phyloP scores from a whole-genome alignment of 768 basidiomycete species.

The Mycena latifolia region DNA sequence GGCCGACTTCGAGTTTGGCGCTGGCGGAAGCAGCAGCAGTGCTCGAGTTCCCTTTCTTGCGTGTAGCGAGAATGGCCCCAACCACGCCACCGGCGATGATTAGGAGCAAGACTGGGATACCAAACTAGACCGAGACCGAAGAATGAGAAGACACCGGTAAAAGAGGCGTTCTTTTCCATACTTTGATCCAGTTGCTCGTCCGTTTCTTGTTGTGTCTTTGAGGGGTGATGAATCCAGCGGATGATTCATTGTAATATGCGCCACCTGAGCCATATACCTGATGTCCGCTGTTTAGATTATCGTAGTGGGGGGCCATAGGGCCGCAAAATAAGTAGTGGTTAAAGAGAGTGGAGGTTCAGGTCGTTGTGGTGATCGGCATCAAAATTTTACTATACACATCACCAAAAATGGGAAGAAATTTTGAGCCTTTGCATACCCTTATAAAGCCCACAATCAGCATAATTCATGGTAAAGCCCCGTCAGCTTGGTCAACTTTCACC shows the following conservation, averaged over 20 bases:
- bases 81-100: constrained; percentile 77
- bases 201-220: constrained; percentile 59
- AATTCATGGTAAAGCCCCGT: no score
- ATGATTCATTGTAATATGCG: constrained; percentile 78
- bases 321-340: constrained; percentile 2
- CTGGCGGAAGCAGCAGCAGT: constrained; percentile 64
- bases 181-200: constrained; percentile 78
- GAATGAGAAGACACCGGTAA: neutral
- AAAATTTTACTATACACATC: no score
- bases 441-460: no score
- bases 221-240: constrained; percentile 72
- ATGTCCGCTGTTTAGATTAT: constrained; percentile 36
- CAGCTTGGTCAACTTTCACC: no score
- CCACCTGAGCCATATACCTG: constrained; percentile 67
- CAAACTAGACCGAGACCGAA: constrained; percentile 49
- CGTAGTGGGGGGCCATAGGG: constrained; percentile 22
- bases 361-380: no score
- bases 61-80: constrained; percentile 85
- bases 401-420: no score
- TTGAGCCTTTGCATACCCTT: no score
- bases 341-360: constrained; percentile 13
- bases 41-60: constrained; percentile 52
- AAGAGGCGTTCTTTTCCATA: neutral
- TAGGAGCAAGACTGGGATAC: constrained; percentile 73
- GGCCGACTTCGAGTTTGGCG: constrained; percentile 69